Percentiles rank a stretch among this genome's conserved stretches.
phyloP scores from a whole-genome alignment of 495 filamentous ascomycete genomes.

The Clavariopsis aquatica region DNA sequence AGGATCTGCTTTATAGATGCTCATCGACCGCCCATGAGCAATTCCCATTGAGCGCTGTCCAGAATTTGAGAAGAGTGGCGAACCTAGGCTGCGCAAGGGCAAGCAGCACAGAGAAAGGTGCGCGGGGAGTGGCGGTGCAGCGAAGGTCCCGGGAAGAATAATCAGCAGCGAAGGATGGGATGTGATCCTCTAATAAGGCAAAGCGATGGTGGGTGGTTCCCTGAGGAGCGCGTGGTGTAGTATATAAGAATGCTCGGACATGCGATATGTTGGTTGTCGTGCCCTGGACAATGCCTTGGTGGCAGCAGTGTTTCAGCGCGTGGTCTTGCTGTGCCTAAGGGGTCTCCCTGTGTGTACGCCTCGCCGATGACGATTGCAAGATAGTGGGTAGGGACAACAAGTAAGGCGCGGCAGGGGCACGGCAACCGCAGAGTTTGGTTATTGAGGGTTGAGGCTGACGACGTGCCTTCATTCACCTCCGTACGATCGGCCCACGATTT shows the following conservation, averaged over 20 bases:
- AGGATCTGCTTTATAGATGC: slow-evolving; percentile 24
- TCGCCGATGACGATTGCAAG: background rate
- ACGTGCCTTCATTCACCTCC: background rate
- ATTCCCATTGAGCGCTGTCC: slow-evolving; percentile 27
- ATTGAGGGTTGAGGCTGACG: slow-evolving; percentile 7
- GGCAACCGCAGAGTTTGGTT: background rate
- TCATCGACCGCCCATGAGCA: slow-evolving; percentile 27
- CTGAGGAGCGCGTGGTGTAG: background rate
- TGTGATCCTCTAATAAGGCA: no score
- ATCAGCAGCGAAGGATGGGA: slow-evolving; percentile 1
- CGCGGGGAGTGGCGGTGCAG: slow-evolving; percentile 4
- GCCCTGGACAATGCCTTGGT: slow-evolving; percentile 14
- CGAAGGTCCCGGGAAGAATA: slow-evolving; percentile 18
- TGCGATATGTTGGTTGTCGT: slow-evolving; percentile 10
- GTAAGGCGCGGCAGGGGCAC: background rate
- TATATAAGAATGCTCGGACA: slow-evolving; percentile 30
- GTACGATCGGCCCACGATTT: background rate
- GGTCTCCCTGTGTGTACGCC: background rate
- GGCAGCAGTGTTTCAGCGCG: slow-evolving; percentile 27
- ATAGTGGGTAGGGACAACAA: no score
- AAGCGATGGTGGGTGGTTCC: background rate
- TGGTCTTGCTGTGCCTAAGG: background rate
- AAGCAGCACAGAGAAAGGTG: background rate
- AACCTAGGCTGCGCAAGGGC: background rate
- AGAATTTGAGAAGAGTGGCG: slow-evolving; percentile 23